phyloP scores from a whole-genome alignment of 2,329 filamentous ascomycete species.

The Magnaporthiopsis incrustans region DNA sequence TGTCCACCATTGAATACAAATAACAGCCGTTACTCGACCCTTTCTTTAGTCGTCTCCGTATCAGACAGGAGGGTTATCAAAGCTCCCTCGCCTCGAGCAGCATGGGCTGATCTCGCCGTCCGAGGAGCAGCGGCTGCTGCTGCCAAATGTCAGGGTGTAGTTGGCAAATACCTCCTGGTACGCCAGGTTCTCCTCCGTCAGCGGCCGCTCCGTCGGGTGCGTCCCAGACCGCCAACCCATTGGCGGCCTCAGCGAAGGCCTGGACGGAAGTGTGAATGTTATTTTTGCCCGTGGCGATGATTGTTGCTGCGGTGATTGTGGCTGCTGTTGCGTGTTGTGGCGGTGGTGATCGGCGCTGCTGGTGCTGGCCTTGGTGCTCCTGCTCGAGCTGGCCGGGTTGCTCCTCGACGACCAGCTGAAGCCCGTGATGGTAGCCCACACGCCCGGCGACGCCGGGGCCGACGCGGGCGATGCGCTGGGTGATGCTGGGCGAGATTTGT shows the following conservation, averaged over 20 bases:
- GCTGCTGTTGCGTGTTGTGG: not conserved
- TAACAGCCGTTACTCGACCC: not conserved
- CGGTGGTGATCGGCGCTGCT: slow-evolving; percentile 1
- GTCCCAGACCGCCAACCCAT: slow-evolving; percentile 13
- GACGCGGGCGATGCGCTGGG: slow-evolving; percentile 3
- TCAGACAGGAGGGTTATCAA: slow-evolving; percentile 10
- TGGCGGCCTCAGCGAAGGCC: not conserved
- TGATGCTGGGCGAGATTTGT: not conserved
- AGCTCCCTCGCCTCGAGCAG: slow-evolving; percentile 30
- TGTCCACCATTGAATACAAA: not conserved
- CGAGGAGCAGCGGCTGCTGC: slow-evolving; percentile 17
- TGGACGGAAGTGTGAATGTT: not conserved
- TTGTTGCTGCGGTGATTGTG: not conserved
- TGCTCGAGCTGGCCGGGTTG: not conserved
- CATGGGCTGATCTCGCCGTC: slow-evolving; percentile 33
- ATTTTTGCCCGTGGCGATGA: not conserved
- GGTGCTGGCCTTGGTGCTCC: slow-evolving; percentile 5
- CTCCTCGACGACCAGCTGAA: slow-evolving; percentile 4
- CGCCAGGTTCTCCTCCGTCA: slow-evolving; percentile 35
- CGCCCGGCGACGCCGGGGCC: slow-evolving; percentile 5
- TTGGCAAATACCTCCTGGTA: slow-evolving; percentile 38
- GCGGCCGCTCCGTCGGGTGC: slow-evolving; percentile 37
- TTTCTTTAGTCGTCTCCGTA: too few relatives aligned
- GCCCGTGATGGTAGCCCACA: slow-evolving; percentile 10
- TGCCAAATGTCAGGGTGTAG: slow-evolving; percentile 39